These are phyloP conservation scores for Speleostelium caveatum DNA, from an alignment of 78 protist species.

Conservation along the genomic window DNA sequence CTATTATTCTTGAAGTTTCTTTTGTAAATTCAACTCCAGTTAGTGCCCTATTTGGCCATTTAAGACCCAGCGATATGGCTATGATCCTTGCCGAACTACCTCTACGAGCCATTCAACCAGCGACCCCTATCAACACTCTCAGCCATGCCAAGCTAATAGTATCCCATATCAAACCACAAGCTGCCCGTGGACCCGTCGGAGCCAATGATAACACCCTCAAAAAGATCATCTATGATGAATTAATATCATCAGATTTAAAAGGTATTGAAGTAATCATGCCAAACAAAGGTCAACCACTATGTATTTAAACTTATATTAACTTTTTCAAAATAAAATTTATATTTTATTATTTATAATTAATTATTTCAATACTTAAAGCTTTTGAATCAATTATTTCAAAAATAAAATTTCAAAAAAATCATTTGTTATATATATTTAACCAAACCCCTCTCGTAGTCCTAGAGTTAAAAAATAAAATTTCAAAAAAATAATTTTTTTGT, in stretches of 20 bases:
- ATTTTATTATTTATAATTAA: too few species aligned
- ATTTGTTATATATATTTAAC: too few species aligned
- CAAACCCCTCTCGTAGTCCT: too few species aligned
- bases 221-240: slow-evolving; percentile 20
- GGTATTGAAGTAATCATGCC: slow-evolving; percentile 35
- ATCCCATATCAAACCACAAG: slow-evolving; percentile 54
- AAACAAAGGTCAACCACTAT: slow-evolving; percentile 38
- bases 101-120: slow-evolving; percentile 11
- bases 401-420: too few species aligned
- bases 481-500: too few species aligned
- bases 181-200: background rate
- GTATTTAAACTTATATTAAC: slow-evolving; percentile 30
- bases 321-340: too few species aligned
- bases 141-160: slow-evolving; percentile 36
- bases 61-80: slow-evolving; percentile 42
- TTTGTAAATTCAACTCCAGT: slow-evolving; percentile 10
- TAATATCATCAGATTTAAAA: background rate
- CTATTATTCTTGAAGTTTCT: slow-evolving; percentile 18
- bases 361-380: too few species aligned
- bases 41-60: slow-evolving; percentile 18
- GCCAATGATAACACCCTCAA: background rate
- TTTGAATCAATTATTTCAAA: too few species aligned
- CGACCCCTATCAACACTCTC: slow-evolving; percentile 17
- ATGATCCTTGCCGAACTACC: background rate
- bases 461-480: too few species aligned